Base-by-base conservation (phyloP, 2,329 filamentous ascomycete genomes). In the Pseudonectria foliicola region DNA sequence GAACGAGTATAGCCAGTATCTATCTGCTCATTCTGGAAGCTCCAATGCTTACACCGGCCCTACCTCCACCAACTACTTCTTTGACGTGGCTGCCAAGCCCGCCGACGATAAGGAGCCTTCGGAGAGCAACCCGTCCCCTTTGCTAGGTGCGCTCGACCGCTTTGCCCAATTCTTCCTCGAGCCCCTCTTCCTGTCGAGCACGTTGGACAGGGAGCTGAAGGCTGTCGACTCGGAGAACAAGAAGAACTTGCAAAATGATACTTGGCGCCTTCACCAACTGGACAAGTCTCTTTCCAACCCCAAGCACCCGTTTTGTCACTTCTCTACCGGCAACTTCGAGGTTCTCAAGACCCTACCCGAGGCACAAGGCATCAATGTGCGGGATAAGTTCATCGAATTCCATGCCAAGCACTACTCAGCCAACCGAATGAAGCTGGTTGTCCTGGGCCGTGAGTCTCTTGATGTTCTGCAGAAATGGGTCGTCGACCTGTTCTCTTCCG, bases 181-280 rank as follows among this genome's bases (percentile, higher is more conserved):
- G 42, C 89, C 89, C 0, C 71, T 95, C 24, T 95, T 95, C 59
- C 71, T 93, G 8, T 79, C 82, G 35, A 86, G 80, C 45, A 92
- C 88, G 0, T 62, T 95, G 31, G 89, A 95, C 50, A 77, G 89
- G 32, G 89, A 95, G 63, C 69, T 95, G 43, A 80, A 75, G 46
- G 89, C 89, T 1, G 89, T 95, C 13, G 88, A 95, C 55, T 95
- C 88, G 5, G 89, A 95, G 61, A 94, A 95, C 66, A 95, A 95
- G 73, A 95, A 95, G 73, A 95, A 95, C 50, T 67, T 95, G 31
- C 89, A 95, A 63, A 90, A 78, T 56, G 89, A 95, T 54, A 75
- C 76, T 37, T 95, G 89, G 87, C 78, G 89, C 12, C 64, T 94
- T 44, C 79, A 90, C 53, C 89, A 95, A 62, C 71, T 95, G 15